phyloP scores from a whole-genome alignment of 768 basidiomycete species.

The Trametes sanguinea region DNA sequence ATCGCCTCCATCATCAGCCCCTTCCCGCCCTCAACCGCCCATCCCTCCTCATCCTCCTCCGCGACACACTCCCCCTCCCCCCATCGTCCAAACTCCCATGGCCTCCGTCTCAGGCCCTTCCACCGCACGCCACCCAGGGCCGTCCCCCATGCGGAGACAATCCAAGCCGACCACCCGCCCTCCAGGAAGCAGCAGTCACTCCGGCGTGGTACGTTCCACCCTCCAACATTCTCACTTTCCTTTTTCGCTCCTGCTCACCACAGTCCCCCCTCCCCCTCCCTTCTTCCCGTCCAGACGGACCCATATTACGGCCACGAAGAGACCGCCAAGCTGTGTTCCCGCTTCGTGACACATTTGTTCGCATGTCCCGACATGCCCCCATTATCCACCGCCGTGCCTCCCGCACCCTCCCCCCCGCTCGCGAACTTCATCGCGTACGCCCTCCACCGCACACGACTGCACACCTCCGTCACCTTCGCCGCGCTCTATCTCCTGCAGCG shows the following conservation, averaged over 20 bases:
- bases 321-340: conserved; percentile 41
- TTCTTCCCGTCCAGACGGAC: conserved; percentile 37
- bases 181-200: conserved; percentile 9
- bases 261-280: conserved; percentile 4
- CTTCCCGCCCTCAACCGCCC: conserved; percentile 12
- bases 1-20: no score
- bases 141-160: conserved; percentile 32
- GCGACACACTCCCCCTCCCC: conserved; percentile 6
- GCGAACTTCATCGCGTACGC: conserved; percentile 87
- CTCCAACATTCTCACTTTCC: conserved; percentile 7
- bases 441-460: conserved; percentile 74
- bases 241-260: conserved; percentile 3
- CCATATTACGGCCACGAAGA: conserved; percentile 47
- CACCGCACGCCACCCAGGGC: conserved; percentile 27
- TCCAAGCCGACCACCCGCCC: conserved; percentile 22
- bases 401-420: conserved; percentile 59
- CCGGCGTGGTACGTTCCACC: conserved; percentile 10
- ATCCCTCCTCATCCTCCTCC: background rate
- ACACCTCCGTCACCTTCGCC: conserved; percentile 57
- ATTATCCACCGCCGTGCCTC: conserved; percentile 35
- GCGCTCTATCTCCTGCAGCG: conserved; percentile 76
- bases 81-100: conserved; percentile 21
- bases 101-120: conserved; percentile 32
- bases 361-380: conserved; percentile 56
- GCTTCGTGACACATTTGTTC: conserved; percentile 48